These are phyloP conservation scores for Murraya koenigii DNA, from an alignment of 345 rosid species.

Conservation along the genomic window DNA sequence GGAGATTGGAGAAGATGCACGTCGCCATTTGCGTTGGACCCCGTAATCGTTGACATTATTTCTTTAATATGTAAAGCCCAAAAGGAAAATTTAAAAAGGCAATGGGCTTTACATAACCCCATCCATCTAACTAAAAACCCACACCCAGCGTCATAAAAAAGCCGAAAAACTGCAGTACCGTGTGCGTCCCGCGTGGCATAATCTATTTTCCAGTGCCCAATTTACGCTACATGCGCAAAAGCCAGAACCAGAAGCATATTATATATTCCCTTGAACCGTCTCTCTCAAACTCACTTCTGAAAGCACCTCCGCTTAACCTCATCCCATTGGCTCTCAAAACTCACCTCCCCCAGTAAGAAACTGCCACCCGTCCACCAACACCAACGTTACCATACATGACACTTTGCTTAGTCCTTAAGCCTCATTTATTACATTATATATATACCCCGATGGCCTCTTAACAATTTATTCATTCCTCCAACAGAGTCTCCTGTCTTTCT, in stretches of 20 bases:
- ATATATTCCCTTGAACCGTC: too few relatives aligned
- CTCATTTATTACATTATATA: background rate
- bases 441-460: background rate
- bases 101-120: too few relatives aligned
- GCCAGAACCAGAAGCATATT: too few relatives aligned
- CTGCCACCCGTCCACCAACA: background rate
- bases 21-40: too few relatives aligned
- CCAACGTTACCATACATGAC: background rate
- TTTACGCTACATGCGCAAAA: too few relatives aligned
- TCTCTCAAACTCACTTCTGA: background rate
- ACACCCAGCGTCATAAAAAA: background rate
- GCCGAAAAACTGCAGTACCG: background rate
- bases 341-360: background rate
- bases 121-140: too few relatives aligned
- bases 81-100: too few relatives aligned
- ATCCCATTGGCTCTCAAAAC: background rate
- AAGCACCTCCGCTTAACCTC: background rate
- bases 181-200: background rate
- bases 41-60: too few relatives aligned
- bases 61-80: too few relatives aligned
- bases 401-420: constrained; percentile 1
- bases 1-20: too few relatives aligned
- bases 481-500: too few relatives aligned
- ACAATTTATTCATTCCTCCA: background rate
- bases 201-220: rapidly evolving